These are phyloP conservation scores for Trametes sanguinea DNA, from an alignment of 768 basidiomycete genomes.

Conservation along the genomic window DNA sequence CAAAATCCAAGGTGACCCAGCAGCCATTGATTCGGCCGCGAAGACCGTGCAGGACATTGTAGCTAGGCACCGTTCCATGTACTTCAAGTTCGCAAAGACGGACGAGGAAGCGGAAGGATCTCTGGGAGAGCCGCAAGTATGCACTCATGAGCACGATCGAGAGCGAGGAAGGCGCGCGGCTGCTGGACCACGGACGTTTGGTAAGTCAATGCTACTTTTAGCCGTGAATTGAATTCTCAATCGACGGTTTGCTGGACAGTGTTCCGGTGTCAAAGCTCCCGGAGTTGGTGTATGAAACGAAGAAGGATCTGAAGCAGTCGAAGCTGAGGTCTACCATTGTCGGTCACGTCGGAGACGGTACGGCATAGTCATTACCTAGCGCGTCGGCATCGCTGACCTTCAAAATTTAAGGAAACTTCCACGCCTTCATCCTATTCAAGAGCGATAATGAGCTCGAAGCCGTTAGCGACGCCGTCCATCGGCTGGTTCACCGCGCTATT, in stretches of 20 bases:
- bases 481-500: constrained; percentile 72
- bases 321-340: constrained; percentile 71
- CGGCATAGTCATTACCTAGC: constrained; percentile 16
- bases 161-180: constrained; percentile 58
- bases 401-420: constrained; percentile 47
- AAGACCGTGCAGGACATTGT: constrained; percentile 60
- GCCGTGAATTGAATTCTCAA: not conserved
- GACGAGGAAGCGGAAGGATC: constrained; percentile 72
- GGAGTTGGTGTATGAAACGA: constrained; percentile 73
- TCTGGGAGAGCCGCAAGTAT: constrained; percentile 89
- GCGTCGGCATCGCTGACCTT: not conserved
- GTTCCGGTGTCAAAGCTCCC: constrained; percentile 73
- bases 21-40: constrained; percentile 40
- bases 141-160: constrained; percentile 73
- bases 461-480: constrained; percentile 63
- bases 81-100: constrained; percentile 72
- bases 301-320: constrained; percentile 66
- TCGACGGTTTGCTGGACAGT: constrained; percentile 33
- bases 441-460: constrained; percentile 57
- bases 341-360: constrained; percentile 80
- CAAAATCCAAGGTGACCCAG: constrained; percentile 79
- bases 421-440: constrained; percentile 56
- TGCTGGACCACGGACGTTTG: constrained; percentile 93
- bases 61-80: constrained; percentile 63
- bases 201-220: constrained; percentile 40